Evolutionary conservation across 495 filamentous ascomycete genomes (phyloP), one percentile per base, ranked within the genome.

Genomic region (Astrothelium macrocarpum): DNA sequence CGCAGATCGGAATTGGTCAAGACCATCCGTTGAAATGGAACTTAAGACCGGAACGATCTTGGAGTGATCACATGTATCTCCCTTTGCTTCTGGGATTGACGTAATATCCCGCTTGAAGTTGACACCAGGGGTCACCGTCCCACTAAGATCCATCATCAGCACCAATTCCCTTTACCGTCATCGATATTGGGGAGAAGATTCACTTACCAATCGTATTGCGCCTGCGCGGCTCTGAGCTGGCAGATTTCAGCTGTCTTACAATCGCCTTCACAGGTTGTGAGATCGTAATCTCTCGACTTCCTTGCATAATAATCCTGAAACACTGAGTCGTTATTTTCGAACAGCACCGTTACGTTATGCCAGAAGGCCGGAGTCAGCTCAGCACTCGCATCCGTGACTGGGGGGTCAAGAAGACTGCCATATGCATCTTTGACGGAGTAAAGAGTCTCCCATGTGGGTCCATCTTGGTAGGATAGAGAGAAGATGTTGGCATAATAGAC

Each of bases 321-420:
- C 0, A 73, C 63, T 0, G 68, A n/a, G 2, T 73, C 61, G 43
- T 78, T 69, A 3, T 65, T 53, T 32, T 78, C 73, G 60, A 80
- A 76, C 5, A 72, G 66, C 1, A 68, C 76, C 3, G 82, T 84
- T 26, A 84, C 77, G 68, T 82, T 79, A 67, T 84, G 81, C 82
- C 82, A 84, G 73, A 84, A 84, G 9, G 79, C 79, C 0, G 81
- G 77, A 0, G 78, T 79, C 4, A 84, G 73, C 60, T 84, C 82
- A 20, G 70, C 74, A 1, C 53, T 42, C 0, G 70, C 31, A 32
- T 73, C 71, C 0, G 70, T 72, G 2, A 77, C 60, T 0, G 79
- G 75, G 16, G 79, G 75, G n/a, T 53, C 65, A 43, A 82, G 61
- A 0, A 77, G 70, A 9, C 75, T 64, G 28, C 81, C 80, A 64